Base-by-base conservation (phyloP, 768 basidiomycete species). In the Lanmaoa pseudosensibilis region DNA sequence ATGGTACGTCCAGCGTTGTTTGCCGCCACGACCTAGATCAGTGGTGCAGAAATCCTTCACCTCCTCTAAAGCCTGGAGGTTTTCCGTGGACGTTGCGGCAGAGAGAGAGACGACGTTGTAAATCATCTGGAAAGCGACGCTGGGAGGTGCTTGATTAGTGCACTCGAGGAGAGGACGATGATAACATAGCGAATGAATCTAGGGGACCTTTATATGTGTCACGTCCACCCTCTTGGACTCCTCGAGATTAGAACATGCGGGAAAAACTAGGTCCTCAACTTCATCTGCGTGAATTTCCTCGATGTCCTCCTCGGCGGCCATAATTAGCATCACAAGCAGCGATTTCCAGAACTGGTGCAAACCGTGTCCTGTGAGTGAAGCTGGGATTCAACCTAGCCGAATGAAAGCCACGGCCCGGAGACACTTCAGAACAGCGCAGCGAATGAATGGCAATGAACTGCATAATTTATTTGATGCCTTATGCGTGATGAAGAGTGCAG, bases 1-100 rank as follows among this genome's bases (percentile, higher is more conserved):
- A 18, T 77, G 79, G 64, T 83, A 85, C 4, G 81, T 78, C 83
- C 83, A 84, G 36, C 77, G 76, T 34, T 77, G 77, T 50, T 69
- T 73, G 33, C 80, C 82, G 9, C 79, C 75, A 44, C 75, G 76
- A 59, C 82, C 82, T 64, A 84, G 77, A 66, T 84, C 81, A 7
- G 83, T 84, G 19, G 70, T 73, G 16, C 70, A 73, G 60, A 83
- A 83, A 61, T 82, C 68, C 60, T 76, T 79, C 49, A 83, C 83
- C 62, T 84, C 82, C 38, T 79, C 74, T 54, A 84, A 68, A 9
- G 82, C 81, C 41, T 74, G 76, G 32, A 78, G 74, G 56, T 80
- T 73, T 50, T 84, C 82, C 5, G 74, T 67, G 44, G 78, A 75
- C 18, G 73, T 77, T 16, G 81, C 80, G 10, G 76, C 71, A 45